These are phyloP conservation scores for Galeopsis tetrahit DNA, from an alignment of 257 asterid species.

Conservation along the genomic window DNA sequence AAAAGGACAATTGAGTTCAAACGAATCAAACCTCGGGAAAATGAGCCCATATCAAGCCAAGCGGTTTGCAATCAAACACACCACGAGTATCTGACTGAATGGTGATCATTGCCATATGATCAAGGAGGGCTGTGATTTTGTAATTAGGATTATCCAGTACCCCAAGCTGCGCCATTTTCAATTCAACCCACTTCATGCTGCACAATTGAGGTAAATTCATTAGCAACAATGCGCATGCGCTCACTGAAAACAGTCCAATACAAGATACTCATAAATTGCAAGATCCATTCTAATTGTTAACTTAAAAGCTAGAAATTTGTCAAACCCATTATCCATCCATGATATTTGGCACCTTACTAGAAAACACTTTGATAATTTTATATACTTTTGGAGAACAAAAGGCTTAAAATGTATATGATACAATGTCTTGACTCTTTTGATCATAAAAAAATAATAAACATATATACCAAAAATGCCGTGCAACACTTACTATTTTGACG, in stretches of 20 bases:
- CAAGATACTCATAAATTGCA: not conserved
- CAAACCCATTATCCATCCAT: constrained; percentile 1
- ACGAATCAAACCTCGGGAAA: constrained; percentile 70
- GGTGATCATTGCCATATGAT: constrained; percentile 91
- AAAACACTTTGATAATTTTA: not conserved
- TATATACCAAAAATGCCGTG: not conserved
- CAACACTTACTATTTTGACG: constrained; percentile 8
- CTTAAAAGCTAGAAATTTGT: constrained; percentile 1
- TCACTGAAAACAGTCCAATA: not conserved
- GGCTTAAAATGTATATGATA: not conserved
- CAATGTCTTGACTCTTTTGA: not conserved
- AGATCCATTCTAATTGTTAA: not conserved
- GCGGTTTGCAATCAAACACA: constrained; percentile 89
- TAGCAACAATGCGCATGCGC: constrained; percentile 3
- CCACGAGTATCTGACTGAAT: constrained; percentile 80
- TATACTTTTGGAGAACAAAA: not conserved
- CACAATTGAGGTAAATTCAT: constrained; percentile 28
- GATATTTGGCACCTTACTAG: not conserved
- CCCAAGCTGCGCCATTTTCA: constrained; percentile 95
- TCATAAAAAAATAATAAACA: not conserved
- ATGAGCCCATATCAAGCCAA: constrained; percentile 91
- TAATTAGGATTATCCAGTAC: constrained; percentile 79
- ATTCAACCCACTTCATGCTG: constrained; percentile 98
- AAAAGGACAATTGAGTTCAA: constrained; percentile 22
- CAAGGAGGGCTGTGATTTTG: constrained; percentile 90